Conservation (phyloP, 106 monocot species). For the Apostasia ramifera region DNA sequence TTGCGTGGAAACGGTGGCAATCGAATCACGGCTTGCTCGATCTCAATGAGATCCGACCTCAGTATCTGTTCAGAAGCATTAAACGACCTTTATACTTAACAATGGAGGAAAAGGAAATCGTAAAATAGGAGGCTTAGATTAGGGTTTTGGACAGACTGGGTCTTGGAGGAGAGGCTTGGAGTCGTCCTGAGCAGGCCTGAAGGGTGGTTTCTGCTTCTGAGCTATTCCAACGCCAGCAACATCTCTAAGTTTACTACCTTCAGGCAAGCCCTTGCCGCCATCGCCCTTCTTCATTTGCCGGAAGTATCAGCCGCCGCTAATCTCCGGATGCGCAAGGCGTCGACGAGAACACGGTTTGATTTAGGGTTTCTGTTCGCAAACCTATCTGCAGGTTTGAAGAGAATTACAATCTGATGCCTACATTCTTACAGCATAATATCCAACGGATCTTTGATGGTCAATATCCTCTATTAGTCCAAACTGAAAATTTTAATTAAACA, state of each 20-base stretch:
- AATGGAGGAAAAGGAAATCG: neutral
- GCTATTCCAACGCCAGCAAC: neutral
- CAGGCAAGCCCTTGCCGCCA: neutral
- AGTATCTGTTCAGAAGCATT: conserved; percentile 37
- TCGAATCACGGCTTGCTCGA: conserved; percentile 83
- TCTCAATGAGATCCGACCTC: conserved; percentile 72
- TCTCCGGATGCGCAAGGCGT: too few relatives aligned
- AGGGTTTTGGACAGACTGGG: conserved; percentile 33
- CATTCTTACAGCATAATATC: too few relatives aligned
- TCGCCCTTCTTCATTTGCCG: neutral
- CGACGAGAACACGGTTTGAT: too few relatives aligned
- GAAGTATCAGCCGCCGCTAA: neutral
- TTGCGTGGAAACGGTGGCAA: conserved; percentile 44
- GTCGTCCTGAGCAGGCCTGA: conserved; percentile 65
- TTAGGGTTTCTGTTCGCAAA: too few relatives aligned
- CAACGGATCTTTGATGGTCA: too few relatives aligned
- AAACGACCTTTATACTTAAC: neutral
- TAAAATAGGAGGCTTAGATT: neutral
- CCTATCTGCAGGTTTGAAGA: too few relatives aligned
- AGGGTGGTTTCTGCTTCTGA: conserved; percentile 46
- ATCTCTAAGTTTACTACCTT: neutral
- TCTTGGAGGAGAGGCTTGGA: conserved; percentile 84
- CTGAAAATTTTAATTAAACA: too few relatives aligned
- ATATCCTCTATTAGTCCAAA: too few relatives aligned
- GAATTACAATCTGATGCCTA: too few relatives aligned